Conservation (phyloP, 352 stramenopile species). For the Phytophthora colocasiae region DNA sequence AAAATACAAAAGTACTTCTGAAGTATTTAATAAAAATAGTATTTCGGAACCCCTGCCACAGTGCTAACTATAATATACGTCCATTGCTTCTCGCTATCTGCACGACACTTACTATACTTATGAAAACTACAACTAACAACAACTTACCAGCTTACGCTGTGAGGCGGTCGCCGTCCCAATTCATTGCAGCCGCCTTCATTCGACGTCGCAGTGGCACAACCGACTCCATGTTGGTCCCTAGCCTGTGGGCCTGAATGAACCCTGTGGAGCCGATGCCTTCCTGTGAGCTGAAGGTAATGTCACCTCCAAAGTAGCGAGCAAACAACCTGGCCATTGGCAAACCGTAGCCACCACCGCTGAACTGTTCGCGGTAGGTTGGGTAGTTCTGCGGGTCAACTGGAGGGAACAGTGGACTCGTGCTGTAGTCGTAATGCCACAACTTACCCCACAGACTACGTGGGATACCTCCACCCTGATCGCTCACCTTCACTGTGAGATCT, state of each 20-base stretch:
- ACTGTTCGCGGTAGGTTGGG: constrained; percentile 13
- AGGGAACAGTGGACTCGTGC: constrained; percentile 1
- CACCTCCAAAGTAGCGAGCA: constrained; percentile 98
- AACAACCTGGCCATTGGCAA: constrained; percentile 92
- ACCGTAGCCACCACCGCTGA: constrained; percentile 31
- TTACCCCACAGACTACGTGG: constrained; percentile 11
- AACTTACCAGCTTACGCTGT: not conserved
- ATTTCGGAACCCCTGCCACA: no score
- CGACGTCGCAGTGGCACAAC: constrained; percentile 1
- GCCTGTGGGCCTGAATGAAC: constrained; percentile 73
- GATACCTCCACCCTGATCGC: constrained; percentile 10
- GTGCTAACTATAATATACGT: no score
- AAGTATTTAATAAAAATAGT: no score
- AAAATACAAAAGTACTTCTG: no score
- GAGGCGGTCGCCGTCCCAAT: constrained; percentile 2
- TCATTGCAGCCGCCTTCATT: not conserved
- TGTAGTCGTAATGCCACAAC: constrained; percentile 18
- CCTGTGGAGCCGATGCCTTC: constrained; percentile 97
- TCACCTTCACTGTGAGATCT: constrained; percentile 84
- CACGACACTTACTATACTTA: not conserved
- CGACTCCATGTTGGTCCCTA: constrained; percentile 34
- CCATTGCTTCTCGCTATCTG: not conserved
- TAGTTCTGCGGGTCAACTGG: constrained; percentile 15
- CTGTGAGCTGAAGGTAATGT: constrained; percentile 98
- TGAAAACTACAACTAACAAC: not conserved